phyloP scores from a whole-genome alignment of 768 basidiomycete genomes.

The Suillus tomentosus region DNA sequence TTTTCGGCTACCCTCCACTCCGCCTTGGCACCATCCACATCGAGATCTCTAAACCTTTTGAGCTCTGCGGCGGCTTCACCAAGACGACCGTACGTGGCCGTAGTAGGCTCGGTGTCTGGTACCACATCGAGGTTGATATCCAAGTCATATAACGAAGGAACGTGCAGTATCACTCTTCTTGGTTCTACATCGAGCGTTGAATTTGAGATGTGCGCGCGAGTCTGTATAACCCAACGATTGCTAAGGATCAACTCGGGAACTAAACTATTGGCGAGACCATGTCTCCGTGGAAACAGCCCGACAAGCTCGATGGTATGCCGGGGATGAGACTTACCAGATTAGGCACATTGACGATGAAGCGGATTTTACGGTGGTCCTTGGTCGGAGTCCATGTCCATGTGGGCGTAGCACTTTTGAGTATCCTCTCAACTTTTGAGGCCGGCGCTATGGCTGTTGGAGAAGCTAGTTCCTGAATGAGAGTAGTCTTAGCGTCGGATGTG shows the following conservation, averaged over 20 bases:
- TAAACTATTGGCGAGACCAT: neutral
- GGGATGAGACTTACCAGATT: constrained; percentile 49
- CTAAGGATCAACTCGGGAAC: constrained; percentile 9
- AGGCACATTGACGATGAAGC: constrained; percentile 56
- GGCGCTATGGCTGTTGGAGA: constrained; percentile 43
- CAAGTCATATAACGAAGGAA: constrained; percentile 50
- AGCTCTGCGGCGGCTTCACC: constrained; percentile 39
- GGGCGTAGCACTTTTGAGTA: constrained; percentile 42
- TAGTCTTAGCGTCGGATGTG: constrained; percentile 10
- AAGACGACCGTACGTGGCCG: constrained; percentile 10
- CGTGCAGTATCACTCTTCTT: constrained; percentile 52
- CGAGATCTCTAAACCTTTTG: constrained; percentile 58
- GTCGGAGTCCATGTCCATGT: constrained; percentile 54
- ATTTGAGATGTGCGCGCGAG: constrained; percentile 42
- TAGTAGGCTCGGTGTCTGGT: constrained; percentile 19
- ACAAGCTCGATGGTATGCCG: neutral
- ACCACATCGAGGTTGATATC: constrained; percentile 56
- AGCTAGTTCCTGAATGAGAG: constrained; percentile 35
- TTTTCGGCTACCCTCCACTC: constrained; percentile 67
- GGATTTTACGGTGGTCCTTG: constrained; percentile 42
- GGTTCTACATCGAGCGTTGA: constrained; percentile 69
- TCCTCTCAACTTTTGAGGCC: constrained; percentile 39
- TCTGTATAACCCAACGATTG: constrained; percentile 37
- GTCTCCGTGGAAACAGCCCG: constrained; percentile 10
- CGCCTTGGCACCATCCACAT: constrained; percentile 63